Conservation (phyloP, 164 flowering plant genomes). For the Macadamia tetraphylla region DNA sequence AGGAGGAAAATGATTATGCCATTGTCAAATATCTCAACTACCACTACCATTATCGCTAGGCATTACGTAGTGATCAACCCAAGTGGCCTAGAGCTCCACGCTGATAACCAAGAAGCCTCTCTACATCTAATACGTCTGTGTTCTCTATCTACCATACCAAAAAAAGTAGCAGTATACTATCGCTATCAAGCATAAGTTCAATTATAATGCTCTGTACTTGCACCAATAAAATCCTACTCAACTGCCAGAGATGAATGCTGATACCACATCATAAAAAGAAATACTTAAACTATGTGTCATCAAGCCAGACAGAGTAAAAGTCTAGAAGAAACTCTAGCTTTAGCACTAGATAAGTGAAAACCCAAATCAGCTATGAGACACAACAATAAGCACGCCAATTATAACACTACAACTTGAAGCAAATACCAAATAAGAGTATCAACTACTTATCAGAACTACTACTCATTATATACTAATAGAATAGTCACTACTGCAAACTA, state of each 20-base stretch:
- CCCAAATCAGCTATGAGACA: constrained; percentile 27
- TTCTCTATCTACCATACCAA: constrained; percentile 11
- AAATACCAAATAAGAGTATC: constrained; percentile 24
- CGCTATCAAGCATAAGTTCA: constrained; percentile 13
- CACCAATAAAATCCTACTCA: neutral
- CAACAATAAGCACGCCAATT: constrained; percentile 33
- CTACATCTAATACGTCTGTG: neutral
- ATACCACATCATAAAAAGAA: constrained; percentile 11
- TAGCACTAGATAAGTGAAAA: constrained; percentile 32
- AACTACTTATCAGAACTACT: constrained; percentile 34
- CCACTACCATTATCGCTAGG: constrained; percentile 54
- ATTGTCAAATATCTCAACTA: constrained; percentile 46
- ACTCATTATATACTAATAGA: constrained; percentile 39
- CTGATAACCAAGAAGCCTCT: constrained; percentile 6
- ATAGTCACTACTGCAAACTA: constrained; percentile 44
- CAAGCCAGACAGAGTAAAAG: constrained; percentile 14
- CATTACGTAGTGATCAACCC: constrained; percentile 35
- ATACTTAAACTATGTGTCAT: constrained; percentile 5
- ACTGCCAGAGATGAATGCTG: constrained; percentile 10
- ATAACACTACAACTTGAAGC: constrained; percentile 41
- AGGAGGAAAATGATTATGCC: constrained; percentile 75
- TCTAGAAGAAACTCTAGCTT: constrained; percentile 30
- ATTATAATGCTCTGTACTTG: constrained; percentile 4
- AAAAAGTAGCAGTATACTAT: constrained; percentile 9
- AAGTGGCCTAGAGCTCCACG: constrained; percentile 29